A percentile compares a stretch with the other conserved stretches of the same genome.
phyloP scores from a whole-genome alignment of 306 rosid species.

The Crotalaria pallida region DNA sequence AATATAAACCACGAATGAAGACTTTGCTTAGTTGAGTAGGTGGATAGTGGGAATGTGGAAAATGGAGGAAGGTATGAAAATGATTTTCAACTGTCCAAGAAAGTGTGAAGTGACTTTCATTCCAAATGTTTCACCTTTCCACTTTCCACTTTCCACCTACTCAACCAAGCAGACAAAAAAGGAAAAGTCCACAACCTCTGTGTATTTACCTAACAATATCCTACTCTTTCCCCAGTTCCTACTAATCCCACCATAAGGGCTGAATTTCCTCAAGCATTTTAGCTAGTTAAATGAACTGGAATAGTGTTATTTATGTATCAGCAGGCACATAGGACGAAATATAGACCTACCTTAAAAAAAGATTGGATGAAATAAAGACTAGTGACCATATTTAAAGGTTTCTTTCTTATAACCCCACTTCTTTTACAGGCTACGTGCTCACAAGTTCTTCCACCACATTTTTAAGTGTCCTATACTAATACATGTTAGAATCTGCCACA shows the following conservation, averaged over 20 bases:
- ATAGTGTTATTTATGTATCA: background rate
- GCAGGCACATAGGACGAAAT: background rate
- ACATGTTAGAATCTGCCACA: background rate
- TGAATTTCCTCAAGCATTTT: background rate
- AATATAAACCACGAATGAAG: background rate
- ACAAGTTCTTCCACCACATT: slow-evolving; percentile 7
- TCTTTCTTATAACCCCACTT: background rate
- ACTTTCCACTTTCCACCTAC: slow-evolving; percentile 12
- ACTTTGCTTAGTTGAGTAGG: background rate
- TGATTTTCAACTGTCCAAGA: slow-evolving; percentile 14
- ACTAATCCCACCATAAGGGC: background rate
- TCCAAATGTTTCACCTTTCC: slow-evolving; percentile 12
- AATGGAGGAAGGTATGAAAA: background rate
- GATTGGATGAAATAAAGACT: background rate
- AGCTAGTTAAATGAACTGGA: background rate
- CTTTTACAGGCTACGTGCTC: background rate
- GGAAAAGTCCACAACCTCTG: background rate
- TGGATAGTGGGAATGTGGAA: slow-evolving; percentile 6
- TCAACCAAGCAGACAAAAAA: slow-evolving; percentile 1
- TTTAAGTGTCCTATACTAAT: background rate
- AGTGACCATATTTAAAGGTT: background rate
- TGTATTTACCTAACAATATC: background rate
- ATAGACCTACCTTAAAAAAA: background rate
- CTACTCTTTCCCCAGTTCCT: slow-evolving; percentile 3
- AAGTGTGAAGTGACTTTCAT: background rate